Evolutionary conservation across 2,329 filamentous ascomycete genomes (phyloP), one percentile per base, ranked within the genome.

Genomic region (Ascochyta viciae-villosae): DNA sequence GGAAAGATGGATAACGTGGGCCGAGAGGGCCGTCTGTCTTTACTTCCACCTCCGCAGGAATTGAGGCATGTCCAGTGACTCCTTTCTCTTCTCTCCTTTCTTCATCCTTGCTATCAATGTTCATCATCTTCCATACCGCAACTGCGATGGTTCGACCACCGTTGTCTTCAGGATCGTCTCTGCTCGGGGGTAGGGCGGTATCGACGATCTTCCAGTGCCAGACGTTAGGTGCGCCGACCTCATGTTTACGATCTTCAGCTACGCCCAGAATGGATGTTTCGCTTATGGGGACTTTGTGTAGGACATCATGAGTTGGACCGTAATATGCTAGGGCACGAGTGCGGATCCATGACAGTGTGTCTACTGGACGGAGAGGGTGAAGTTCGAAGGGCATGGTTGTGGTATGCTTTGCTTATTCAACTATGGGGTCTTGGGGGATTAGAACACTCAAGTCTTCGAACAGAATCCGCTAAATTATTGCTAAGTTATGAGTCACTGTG

Each of bases 1-100:
- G 83, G 50, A 91, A 88, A 49, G 96, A 85, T 23, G 90, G 85
- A 23, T 29, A 52, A n/a, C 54, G 54, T 10, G 42, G 48, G 19
- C 31, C 19, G 15, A 46, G 41, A 10, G 35, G 19, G 15, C 22
- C 23, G 15, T 29, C 16, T n/a, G 26, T 7, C 33, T 34, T 24
- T 48, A 39, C n/a, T 9, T 41, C 27, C 7, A 53, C 47, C n/a
- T 58, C 54, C 33, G 29, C 23, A 4, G 39, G 42, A 4, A 58
- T n/a, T 13, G 52, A 42, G 3, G 38, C 34, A 4, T 39, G 27
- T 31, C 56, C 57, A 4, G 33, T 24, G 8, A 13, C 26, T 1
- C 12, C 27, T 29, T 51, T 24, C 34, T 6, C 16, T 24, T 38
- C 19, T 22, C 22, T 35, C 4, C 50, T 43, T 6, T 31, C 43